Evolutionary conservation across 2,329 filamentous ascomycete genomes (phyloP), one percentile per base, ranked within the genome.

Genomic region (Arachnopeziza araneosa): DNA sequence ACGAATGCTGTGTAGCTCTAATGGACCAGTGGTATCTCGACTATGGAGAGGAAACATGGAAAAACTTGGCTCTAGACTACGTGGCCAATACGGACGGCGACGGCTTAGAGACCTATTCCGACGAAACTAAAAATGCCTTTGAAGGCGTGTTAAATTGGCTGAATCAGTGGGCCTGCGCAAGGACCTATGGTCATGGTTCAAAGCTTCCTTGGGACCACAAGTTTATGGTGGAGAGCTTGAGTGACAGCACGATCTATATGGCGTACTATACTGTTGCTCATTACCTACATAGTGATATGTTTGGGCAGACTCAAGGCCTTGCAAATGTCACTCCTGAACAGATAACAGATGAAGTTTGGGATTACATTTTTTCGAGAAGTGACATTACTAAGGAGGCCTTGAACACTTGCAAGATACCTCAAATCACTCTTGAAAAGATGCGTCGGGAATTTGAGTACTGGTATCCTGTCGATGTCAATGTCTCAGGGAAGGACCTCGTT

Each of bases 1-100:
- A 98, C 71, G 91, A 96, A 67, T 98, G 95, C 73, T 92, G 96
- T 60, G 93, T 95, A 61, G 90, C 92, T 30, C 87, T 93, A 66
- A 86, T 98, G 71, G 93, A 97, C 69, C 95, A 99, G 76, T 99
- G 95, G 93, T 99, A 96, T 77, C 80, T 99, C 69, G 93, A 97
- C 77, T 99, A 99, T 71, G 95, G 95, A 63, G 90, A 93, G 76
- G 90, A 91, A 51, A 83, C 87, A 55, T 98, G 95, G 95, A 90
- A 90, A 71, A 78, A 89, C 64, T 80, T 83, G 51, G 91, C 89
- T 17, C 79, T 93, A 57, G 82, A 87, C 66, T 87, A 89, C 72
- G 85, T 96, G 53, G 83, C 84, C 58, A 85, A 87, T 70, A 83
- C 80, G 59, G 81, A 86, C 62, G 83, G 83, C 61, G 83, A 83